Conservation (phyloP, 441 rosid genomes). For the Arabidopsis hybrid region DNA sequence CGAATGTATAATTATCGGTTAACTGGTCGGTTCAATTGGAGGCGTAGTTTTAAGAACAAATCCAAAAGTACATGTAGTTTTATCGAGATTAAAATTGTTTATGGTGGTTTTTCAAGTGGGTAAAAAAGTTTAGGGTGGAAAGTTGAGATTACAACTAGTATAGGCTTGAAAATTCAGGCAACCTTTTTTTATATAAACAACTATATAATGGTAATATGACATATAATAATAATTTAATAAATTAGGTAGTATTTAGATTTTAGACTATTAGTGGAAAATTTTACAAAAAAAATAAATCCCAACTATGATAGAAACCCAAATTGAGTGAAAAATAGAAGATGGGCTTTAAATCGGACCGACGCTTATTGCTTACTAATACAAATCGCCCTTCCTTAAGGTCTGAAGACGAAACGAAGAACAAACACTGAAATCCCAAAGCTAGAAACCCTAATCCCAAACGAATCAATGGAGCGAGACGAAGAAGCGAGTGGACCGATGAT, state of each 20-base stretch:
- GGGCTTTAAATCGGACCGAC: constrained; percentile 41
- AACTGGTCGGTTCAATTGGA: no score
- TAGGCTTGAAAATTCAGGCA: no score
- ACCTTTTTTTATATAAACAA: not conserved
- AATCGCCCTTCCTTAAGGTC: constrained; percentile 11
- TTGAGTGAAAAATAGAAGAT: not conserved
- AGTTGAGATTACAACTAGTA: no score
- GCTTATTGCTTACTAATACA: not conserved
- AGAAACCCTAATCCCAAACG: constrained; percentile 47
- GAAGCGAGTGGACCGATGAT: constrained; percentile 53
- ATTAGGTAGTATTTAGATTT: not conserved
- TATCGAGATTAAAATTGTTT: no score
- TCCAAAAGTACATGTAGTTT: no score
- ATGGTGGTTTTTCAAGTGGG: no score
- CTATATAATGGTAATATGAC: not conserved
- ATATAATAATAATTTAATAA: not conserved
- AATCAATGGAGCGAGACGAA: constrained; percentile 79
- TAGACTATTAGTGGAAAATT: not conserved
- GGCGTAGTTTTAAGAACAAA: no score
- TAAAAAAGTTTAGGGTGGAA: no score
- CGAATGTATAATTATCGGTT: no score
- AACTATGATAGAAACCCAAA: not conserved
- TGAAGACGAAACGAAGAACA: not conserved
- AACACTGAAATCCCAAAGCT: constrained; percentile 17
- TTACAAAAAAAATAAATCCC: not conserved